These are phyloP conservation scores for Raffaelea deltoideospora DNA, from an alignment of 2,329 filamentous ascomycete genomes.

Conservation along the genomic window DNA sequence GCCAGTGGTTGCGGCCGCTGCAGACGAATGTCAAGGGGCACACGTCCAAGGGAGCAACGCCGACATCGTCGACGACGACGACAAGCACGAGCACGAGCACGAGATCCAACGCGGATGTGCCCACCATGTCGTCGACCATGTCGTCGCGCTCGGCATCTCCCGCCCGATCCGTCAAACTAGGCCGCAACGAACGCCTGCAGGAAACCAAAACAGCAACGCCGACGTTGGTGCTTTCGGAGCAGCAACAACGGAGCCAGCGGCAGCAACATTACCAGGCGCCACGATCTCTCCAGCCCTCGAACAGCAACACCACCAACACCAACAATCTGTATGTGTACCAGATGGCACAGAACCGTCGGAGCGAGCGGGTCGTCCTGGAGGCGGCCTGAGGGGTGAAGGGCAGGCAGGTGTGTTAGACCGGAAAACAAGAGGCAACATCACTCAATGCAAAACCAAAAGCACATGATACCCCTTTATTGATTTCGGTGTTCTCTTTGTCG, in stretches of 20 bases:
- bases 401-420: too few species aligned
- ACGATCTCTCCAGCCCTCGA: slow-evolving; percentile 11
- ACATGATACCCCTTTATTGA: too few species aligned
- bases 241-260: not conserved
- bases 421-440: too few species aligned
- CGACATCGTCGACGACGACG: not conserved
- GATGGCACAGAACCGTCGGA: slow-evolving; percentile 29
- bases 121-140: not conserved
- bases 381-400: slow-evolving; percentile 18
- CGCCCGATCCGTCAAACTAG: slow-evolving; percentile 12
- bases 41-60: too few species aligned
- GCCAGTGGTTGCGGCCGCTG: slow-evolving; percentile 40
- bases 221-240: slow-evolving; percentile 24
- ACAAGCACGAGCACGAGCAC: not conserved
- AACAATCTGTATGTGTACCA: slow-evolving; percentile 8
- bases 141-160: slow-evolving; percentile 4
- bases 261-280: not conserved
- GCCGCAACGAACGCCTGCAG: slow-evolving; percentile 19
- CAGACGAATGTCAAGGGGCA: slow-evolving; percentile 16
- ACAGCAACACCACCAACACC: not conserved
- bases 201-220: slow-evolving; percentile 29
- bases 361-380: slow-evolving; percentile 38
- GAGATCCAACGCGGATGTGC: too few species aligned
- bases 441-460: too few species aligned
- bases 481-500: not conserved